These are phyloP conservation scores for Agarophyton chilense DNA, from an alignment of 23 red algal species.

Conservation along the genomic window DNA sequence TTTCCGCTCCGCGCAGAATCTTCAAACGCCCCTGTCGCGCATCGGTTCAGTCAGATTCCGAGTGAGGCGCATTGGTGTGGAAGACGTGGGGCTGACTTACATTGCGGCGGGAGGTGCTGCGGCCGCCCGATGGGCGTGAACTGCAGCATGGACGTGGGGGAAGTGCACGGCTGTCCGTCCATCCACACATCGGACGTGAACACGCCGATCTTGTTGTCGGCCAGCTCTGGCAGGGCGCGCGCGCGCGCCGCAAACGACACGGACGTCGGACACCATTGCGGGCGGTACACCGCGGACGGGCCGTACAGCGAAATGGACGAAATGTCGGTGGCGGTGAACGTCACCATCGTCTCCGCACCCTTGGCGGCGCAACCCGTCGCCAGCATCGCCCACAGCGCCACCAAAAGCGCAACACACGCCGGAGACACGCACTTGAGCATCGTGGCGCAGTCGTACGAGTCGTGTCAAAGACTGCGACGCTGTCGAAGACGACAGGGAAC, in stretches of 20 bases:
- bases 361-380: too few relatives aligned
- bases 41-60: background rate
- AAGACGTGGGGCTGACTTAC: too few relatives aligned
- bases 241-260: constrained; percentile 7
- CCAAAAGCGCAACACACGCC: too few relatives aligned
- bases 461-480: too few relatives aligned
- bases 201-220: constrained; percentile 2
- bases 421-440: too few relatives aligned
- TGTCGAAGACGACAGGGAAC: too few relatives aligned
- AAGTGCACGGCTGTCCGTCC: background rate
- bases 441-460: too few relatives aligned
- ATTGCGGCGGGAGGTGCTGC: constrained; percentile 25
- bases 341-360: too few relatives aligned
- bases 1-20: background rate
- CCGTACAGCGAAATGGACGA: constrained; percentile 36
- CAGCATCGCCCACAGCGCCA: too few relatives aligned
- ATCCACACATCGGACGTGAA: background rate
- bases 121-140: constrained; percentile 21
- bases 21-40: constrained; percentile 22
- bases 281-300: constrained; percentile 3
- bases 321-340: too few relatives aligned
- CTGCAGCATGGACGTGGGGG: background rate
- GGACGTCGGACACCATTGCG: background rate
- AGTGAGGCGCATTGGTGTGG: background rate
- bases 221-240: background rate